phyloP scores from a whole-genome alignment of 306 rosid genomes.

The Albizia julibrissin region DNA sequence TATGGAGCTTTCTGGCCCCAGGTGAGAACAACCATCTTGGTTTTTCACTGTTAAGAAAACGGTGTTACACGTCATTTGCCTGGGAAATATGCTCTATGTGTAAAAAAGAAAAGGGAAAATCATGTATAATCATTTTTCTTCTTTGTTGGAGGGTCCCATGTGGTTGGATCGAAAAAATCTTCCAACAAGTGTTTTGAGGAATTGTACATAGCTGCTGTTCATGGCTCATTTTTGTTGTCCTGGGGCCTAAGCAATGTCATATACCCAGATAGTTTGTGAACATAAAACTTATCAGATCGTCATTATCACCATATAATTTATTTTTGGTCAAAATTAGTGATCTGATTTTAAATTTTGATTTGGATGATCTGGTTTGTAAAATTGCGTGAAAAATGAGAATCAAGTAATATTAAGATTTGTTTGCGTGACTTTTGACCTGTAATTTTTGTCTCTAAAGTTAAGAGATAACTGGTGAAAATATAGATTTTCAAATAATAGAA shows the following conservation, averaged over 20 bases:
- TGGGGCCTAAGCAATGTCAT: background rate
- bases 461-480: no score
- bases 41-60: slow-evolving; percentile 31
- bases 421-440: no score
- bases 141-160: slow-evolving; percentile 40
- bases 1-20: slow-evolving; percentile 98
- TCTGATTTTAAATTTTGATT: background rate
- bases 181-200: slow-evolving; percentile 33
- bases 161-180: slow-evolving; percentile 33
- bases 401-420: no score
- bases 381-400: slow-evolving; percentile 27
- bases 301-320: background rate
- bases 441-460: no score
- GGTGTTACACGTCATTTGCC: slow-evolving; percentile 39
- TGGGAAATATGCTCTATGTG: slow-evolving; percentile 59
- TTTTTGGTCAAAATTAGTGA: background rate
- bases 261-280: background rate
- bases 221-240: background rate
- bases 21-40: slow-evolving; percentile 60
- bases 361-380: background rate
- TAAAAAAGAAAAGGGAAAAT: slow-evolving; percentile 53
- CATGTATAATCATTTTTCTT: slow-evolving; percentile 49
- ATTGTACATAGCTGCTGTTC: slow-evolving; percentile 37
- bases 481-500: no score
- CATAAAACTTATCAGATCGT: background rate